These are phyloP conservation scores for Stentor coeruleus DNA, from an alignment of 73 alveolate genomes.

Conservation along the genomic window DNA sequence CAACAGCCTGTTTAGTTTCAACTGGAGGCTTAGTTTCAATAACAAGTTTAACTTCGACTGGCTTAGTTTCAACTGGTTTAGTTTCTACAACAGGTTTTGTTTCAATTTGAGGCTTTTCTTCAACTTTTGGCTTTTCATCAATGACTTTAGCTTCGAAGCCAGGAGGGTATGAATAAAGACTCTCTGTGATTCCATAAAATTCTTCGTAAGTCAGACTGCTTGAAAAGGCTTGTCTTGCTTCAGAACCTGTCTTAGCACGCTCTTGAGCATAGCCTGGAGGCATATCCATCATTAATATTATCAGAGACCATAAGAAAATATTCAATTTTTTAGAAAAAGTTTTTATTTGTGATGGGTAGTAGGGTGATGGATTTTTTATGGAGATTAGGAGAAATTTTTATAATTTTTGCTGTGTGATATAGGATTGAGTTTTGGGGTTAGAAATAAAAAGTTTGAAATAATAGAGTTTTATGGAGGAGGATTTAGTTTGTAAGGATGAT, in stretches of 20 bases:
- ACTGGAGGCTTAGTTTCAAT: not conserved
- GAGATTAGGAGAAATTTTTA: not conserved
- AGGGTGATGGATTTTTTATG: not conserved
- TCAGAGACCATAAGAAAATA: constrained; percentile 5
- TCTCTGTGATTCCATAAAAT: not conserved
- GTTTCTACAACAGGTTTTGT: too few species aligned
- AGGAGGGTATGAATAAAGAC: not conserved
- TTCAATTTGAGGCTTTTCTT: too few species aligned
- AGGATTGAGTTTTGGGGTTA: not conserved
- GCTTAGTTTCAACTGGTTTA: too few species aligned
- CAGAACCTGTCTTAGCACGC: not conserved
- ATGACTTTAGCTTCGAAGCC: not conserved
- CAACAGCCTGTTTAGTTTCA: not conserved
- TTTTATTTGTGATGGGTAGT: not conserved
- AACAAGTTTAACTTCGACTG: not conserved
- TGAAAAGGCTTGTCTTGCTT: not conserved
- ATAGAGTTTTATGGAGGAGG: too few species aligned
- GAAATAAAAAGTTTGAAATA: not conserved
- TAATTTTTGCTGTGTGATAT: not conserved
- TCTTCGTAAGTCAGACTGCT: not conserved
- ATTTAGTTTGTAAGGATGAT: too few species aligned
- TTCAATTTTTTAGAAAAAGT: not conserved
- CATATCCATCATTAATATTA: constrained; percentile 7
- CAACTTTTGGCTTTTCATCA: too few species aligned
- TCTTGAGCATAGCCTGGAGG: not conserved